Evolutionary conservation across 2,329 filamentous ascomycete species (phyloP).

Genomic region (Emmonsia crescens): DNA sequence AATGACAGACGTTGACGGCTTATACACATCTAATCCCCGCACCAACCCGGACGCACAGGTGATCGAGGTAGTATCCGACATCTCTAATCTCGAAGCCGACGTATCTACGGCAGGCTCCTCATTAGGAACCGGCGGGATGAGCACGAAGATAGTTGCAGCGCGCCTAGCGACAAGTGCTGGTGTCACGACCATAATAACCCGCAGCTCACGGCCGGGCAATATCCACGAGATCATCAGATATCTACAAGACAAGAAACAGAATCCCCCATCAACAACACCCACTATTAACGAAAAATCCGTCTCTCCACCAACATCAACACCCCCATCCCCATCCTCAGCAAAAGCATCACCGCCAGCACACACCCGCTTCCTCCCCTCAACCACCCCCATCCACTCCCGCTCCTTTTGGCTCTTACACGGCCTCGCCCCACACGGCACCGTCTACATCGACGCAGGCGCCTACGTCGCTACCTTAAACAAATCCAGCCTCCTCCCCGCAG

Average conservation of each 20-base stretch:
- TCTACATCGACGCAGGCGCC: constrained; percentile 90
- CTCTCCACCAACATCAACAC: constrained; percentile 26
- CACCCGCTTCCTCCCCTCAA: constrained; percentile 81
- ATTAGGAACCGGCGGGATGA: constrained; percentile 91
- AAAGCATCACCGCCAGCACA: constrained; percentile 54
- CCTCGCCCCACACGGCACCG: constrained; percentile 73
- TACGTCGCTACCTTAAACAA: constrained; percentile 69
- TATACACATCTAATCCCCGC: constrained; percentile 93
- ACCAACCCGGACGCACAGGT: constrained; percentile 73
- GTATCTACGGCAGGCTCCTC: constrained; percentile 82
- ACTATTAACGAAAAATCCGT: constrained; percentile 9
- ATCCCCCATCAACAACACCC: constrained; percentile 73
- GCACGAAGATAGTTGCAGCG: constrained; percentile 91
- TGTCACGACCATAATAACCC: constrained; percentile 90
- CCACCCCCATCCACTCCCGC: constrained; percentile 76
- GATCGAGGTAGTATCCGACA: constrained; percentile 88
- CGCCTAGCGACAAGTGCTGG: constrained; percentile 85
- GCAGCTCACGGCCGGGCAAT: constrained; percentile 86
- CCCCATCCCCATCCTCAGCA: constrained; percentile 13
- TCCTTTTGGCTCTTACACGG: constrained; percentile 97
- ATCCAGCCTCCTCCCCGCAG: constrained; percentile 77
- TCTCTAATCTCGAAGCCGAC: constrained; percentile 70
- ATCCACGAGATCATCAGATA: constrained; percentile 78
- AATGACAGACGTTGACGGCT: constrained; percentile 97
- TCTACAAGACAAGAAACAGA: constrained; percentile 44